Conservation (phyloP, 306 rosid species). For the cucumber (Cucumis sativus) region DNA sequence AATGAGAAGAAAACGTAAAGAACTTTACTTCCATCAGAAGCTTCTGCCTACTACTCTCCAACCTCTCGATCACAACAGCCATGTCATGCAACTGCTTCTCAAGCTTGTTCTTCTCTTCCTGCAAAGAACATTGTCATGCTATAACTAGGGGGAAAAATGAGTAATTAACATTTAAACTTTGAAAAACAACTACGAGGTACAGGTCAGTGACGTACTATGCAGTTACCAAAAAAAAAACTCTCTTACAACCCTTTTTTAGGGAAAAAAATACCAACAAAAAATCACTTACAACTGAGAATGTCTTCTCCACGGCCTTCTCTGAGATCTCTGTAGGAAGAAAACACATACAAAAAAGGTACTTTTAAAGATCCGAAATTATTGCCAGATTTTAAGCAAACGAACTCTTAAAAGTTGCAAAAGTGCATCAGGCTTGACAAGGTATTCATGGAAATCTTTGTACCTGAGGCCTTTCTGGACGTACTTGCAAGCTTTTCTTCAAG, state of each 20-base stretch:
- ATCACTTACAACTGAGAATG: slow-evolving; percentile 52
- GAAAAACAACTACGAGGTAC: neutral
- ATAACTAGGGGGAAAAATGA: neutral
- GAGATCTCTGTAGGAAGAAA: slow-evolving; percentile 31
- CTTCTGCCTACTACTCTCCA: slow-evolving; percentile 92
- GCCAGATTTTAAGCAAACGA: neutral
- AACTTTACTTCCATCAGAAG: slow-evolving; percentile 65
- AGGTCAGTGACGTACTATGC: neutral
- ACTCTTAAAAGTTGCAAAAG: neutral
- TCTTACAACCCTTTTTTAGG: neutral
- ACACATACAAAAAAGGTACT: neutral
- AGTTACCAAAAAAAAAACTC: neutral
- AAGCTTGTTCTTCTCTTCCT: slow-evolving; percentile 82
- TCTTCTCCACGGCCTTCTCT: slow-evolving; percentile 33
- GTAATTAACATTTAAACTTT: neutral
- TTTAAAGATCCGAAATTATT: neutral
- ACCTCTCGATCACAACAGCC: slow-evolving; percentile 80
- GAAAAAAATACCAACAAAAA: neutral
- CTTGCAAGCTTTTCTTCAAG: slow-evolving; percentile 61
- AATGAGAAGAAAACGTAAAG: neutral
- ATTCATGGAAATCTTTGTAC: slow-evolving; percentile 16
- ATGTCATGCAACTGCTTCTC: slow-evolving; percentile 86
- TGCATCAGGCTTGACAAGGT: neutral
- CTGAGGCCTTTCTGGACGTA: slow-evolving; percentile 39
- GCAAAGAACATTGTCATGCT: slow-evolving; percentile 11